A percentile compares a stretch with the other conserved stretches of the same genome.
Evolutionary conservation across 73 alveolate species (phyloP).

Genomic region (Stentor coeruleus): DNA sequence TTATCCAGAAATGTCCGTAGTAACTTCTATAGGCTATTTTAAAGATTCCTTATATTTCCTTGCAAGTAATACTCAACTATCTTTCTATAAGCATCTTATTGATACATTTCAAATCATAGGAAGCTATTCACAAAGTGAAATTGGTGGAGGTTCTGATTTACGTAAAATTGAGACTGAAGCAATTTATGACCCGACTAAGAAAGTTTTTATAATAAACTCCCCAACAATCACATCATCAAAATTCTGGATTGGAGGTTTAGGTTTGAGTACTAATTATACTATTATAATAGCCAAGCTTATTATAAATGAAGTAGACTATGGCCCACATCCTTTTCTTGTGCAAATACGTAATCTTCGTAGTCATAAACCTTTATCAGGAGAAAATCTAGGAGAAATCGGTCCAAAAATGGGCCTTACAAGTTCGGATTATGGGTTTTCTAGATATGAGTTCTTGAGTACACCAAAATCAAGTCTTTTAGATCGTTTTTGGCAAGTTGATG

Average conservation of each 20-base stretch:
- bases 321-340: constrained; percentile 81
- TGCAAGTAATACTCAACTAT: not conserved
- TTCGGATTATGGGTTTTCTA: constrained; percentile 85
- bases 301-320: constrained; percentile 50
- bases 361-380: constrained; percentile 70
- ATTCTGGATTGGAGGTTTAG: constrained; percentile 79
- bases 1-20: not conserved
- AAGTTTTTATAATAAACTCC: constrained; percentile 53
- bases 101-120: constrained; percentile 42
- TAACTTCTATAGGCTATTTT: not conserved
- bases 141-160: constrained; percentile 81
- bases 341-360: constrained; percentile 70
- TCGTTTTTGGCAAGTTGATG: constrained; percentile 65
- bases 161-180: constrained; percentile 76
- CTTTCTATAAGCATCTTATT: not conserved
- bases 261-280: constrained; percentile 61
- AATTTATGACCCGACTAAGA: constrained; percentile 49
- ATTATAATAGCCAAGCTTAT: constrained; percentile 63
- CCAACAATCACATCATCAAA: constrained; percentile 60
- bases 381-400: constrained; percentile 87
- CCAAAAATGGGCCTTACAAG: constrained; percentile 80
- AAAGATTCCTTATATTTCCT: not conserved
- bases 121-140: constrained; percentile 77
- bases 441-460: constrained; percentile 64
- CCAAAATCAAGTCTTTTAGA: constrained; percentile 79